Evolutionary conservation across 108 stramenopile genomes (phyloP), one percentile per base, ranked within the genome.

Genomic region (Cyclotella cryptica): DNA sequence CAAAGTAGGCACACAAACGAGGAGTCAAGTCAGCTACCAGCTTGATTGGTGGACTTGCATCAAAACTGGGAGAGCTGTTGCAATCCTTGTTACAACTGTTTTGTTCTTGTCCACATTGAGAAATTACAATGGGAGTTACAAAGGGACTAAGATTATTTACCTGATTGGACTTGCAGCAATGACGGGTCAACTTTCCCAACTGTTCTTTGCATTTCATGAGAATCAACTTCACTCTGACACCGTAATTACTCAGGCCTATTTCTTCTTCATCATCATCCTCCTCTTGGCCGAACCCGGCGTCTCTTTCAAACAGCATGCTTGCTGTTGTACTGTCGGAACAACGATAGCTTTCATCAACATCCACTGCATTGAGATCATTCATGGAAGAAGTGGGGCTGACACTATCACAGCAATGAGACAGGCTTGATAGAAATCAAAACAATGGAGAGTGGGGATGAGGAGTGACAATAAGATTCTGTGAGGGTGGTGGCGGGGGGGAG

Each of bases 1-100:
- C 93, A 75, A 79, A 95, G 61, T 95, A 95, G 3, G 87, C 84
- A 18, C 89, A 67, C 28, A 89, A 54, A 0, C 89, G 74, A 19
- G 93, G 93, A 17, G 88, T 90, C 69, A 95, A 74, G 60, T 91
- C 74, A 7, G 88, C 60, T 14, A 74, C 29, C 28, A 68, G 49
- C 11, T 59, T 46, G 0, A 1, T n/a, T 21, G 41, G 15, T 13
- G 15, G 10, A 54, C 55, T 14, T 14, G 12, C 11, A 45, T n/a
- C 0, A 30, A 13, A 63, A 27, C 62, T 49, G 19, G 9, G 65
- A 14, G 61, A 35, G 26, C 18, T 65, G 64, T 22, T 65, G 14
- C 45, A 10, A 17, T 45, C 45, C 45, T 46, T 45, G 12, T 3
- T 14, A 58, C 22, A 2, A 28, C 1, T 14, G 22, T 58, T 51